These are phyloP conservation scores for Mycena vitilis DNA, from an alignment of 768 basidiomycete species.

Conservation along the genomic window DNA sequence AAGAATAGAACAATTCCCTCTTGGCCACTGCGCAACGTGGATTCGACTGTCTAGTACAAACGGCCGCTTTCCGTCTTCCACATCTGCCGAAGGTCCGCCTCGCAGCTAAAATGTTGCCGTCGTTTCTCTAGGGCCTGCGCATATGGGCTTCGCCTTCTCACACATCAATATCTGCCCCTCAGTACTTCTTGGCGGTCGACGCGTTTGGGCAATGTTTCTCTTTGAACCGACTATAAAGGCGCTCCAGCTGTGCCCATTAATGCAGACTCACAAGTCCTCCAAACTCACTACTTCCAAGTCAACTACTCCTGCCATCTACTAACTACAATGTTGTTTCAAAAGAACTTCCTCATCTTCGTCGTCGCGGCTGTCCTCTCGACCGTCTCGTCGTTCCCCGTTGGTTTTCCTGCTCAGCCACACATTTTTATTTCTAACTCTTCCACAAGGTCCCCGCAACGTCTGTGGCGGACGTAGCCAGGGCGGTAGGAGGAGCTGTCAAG, in stretches of 20 bases:
- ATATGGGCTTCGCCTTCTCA: not conserved
- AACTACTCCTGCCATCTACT: not conserved
- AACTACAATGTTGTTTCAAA: conserved; percentile 27
- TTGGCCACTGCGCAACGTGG: conserved; percentile 35
- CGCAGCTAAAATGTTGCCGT: conserved; percentile 11
- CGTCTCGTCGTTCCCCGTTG: conserved; percentile 24
- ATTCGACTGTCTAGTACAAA: conserved; percentile 1
- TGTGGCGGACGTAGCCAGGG: conserved; percentile 10
- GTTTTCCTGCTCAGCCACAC: not conserved
- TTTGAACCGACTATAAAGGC: conserved; percentile 24
- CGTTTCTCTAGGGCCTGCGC: not conserved
- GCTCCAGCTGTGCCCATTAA: not conserved
- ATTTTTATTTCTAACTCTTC: not conserved
- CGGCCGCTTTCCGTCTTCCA: not conserved
- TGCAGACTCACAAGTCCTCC: conserved; percentile 10
- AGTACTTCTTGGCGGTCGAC: conserved; percentile 19
- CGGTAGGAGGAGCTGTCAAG: conserved; percentile 1
- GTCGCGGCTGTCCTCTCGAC: conserved; percentile 28
- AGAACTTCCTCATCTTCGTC: conserved; percentile 28
- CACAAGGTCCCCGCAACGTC: conserved; percentile 5
- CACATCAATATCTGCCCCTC: not conserved
- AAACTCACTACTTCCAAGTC: not conserved
- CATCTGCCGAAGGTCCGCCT: not conserved
- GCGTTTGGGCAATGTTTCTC: conserved; percentile 24
- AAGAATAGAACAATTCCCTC: conserved; percentile 12